Base-by-base conservation (phyloP, 306 rosid genomes). In the Ammopiptanthus mongolicus region DNA sequence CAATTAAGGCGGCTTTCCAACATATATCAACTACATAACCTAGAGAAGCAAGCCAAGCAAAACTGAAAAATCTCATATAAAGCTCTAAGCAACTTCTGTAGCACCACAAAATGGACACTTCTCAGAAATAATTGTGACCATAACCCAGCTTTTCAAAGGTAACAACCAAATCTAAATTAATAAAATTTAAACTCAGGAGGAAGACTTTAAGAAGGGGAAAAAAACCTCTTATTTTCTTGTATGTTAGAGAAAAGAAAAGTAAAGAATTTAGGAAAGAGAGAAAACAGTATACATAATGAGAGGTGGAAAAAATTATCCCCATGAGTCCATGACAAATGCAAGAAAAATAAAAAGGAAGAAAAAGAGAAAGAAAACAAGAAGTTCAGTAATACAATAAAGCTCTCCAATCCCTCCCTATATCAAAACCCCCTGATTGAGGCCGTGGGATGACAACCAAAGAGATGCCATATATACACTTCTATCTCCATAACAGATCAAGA, bases 31-130 rank as follows among this genome's bases (percentile, higher is more conserved):
- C 75, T 44, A 63, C 47, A 59, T 5, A 65, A 41, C 52, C 51
- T 44, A 18, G 23, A 46, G 7, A 78, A 65, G 64, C 48, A 71
- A 59, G 50, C 23, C 48, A 71, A 59, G 41, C 23, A 66, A 58
- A 64, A 71, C 69, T 31, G 22, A 7, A 33, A 11, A 14, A 73
- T 28, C 17, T 48, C 65, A 58, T 37, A 34, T 37, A 15, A 70
- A 70, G 68, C 39, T 55, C 64, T 68, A 63, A 80, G 70, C 22
- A 55, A 72, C 70, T 23, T 71, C 19, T 72, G 37, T 39, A 41
- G 64, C 48, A 80, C 59, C 59, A 5, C 29, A 69, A 47, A 74
- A 25, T 61, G 31, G 36, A 36, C 8, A 13, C 50, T 69, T 60
- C 5, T 33, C 18, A 73, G 31, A 33, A 73, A 66, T 21, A 67